Conservation (phyloP, 192 early-diverging fungal genomes). For the Oehlia diaphana region DNA sequence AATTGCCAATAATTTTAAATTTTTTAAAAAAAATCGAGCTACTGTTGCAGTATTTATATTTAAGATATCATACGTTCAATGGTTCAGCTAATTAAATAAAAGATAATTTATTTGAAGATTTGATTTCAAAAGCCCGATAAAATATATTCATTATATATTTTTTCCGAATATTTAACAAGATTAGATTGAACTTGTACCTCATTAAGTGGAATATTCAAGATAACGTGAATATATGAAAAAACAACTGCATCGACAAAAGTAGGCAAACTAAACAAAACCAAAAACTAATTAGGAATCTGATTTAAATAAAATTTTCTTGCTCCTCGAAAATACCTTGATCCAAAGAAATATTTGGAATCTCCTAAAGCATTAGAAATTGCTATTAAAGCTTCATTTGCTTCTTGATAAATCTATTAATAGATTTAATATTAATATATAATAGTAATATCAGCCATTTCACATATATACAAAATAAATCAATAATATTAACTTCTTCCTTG, state of each 20-base stretch:
- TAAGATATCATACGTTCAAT: no score
- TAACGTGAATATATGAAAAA: constrained; percentile 61
- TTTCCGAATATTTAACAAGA: neutral
- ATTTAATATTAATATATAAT: constrained; percentile 16
- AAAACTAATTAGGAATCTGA: neutral
- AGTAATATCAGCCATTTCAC: neutral
- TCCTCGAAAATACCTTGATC: constrained; percentile 39
- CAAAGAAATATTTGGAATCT: constrained; percentile 51
- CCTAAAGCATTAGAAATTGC: constrained; percentile 54
- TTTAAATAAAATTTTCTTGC: neutral
- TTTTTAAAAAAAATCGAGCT: no score
- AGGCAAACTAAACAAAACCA: constrained; percentile 36
- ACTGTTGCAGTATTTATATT: no score
- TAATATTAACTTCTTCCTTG: constrained; percentile 46
- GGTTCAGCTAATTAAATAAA: no score
- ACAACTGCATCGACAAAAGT: constrained; percentile 55
- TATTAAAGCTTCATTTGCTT: constrained; percentile 51
- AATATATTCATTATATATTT: neutral
- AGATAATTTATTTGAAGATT: neutral
- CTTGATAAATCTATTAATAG: constrained; percentile 50
- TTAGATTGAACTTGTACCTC: neutral
- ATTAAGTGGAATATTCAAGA: constrained; percentile 39
- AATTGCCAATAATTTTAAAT: no score
- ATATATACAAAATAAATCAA: neutral
- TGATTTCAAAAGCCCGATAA: neutral